Evolutionary conservation across 768 basidiomycete species (phyloP), one percentile per base, ranked within the genome.

Genomic region (Boletus pseudo-olivaceus): DNA sequence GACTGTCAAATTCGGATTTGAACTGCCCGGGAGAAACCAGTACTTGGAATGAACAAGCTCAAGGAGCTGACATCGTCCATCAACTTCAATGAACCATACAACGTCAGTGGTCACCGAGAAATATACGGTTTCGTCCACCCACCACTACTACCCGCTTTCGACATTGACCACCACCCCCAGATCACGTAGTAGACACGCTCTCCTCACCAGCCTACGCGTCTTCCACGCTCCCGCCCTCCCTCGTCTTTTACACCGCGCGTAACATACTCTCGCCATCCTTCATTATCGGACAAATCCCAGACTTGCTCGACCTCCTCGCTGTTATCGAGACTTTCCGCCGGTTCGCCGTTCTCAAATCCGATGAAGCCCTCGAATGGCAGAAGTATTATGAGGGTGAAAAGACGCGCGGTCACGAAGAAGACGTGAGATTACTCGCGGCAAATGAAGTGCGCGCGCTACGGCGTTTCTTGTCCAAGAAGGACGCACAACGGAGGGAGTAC

Each of bases 231-330:
- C 61, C 61, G 1, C 66, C 66, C 5, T 37, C 46, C 4, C 34
- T 70, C 45, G 29, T 68, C 26, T 63, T 70, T 51, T 70, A 70
- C 43, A 53, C 53, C 6, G 65, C 55, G 5, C 68, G 64, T 44
- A 70, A 70, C 51, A 68, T 70, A 29, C 61, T 72, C 11, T 58
- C 19, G 0, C 69, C 70, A 4, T 47, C 53, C n/a, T 66, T 70
- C 43, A 62, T 70, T 12, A 7, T 70, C 11, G 70, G 68, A 5
- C 69, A 70, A 47, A 63, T 70, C 17, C 66, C 70, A 5, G 70
- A 68, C 33, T 33, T 71, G 37, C 59, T 71, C 26, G 48, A 70
- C 40, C 53, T 62, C 32, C 60, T 70, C 20, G 27, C 61, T 3
- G 33, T 47, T 10, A 26, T 72, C 35, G 70, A 72, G 37, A 49